phyloP scores from a whole-genome alignment of 2,329 filamentous ascomycete species.

The Ustilaginoidea virens region DNA sequence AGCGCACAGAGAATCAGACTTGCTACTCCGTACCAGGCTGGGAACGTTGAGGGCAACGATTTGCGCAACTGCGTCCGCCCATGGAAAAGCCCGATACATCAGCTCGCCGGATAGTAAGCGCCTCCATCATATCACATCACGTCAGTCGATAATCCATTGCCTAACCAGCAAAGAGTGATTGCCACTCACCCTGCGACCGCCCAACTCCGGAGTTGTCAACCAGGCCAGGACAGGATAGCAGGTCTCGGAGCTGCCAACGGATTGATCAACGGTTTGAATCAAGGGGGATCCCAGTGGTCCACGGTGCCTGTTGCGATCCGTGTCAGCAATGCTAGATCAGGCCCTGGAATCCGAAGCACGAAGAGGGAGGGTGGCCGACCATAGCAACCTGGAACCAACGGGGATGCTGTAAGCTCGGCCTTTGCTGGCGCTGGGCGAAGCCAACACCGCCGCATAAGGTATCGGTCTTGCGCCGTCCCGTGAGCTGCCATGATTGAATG shows the following conservation, averaged over 20 bases:
- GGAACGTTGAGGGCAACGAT: constrained; percentile 25
- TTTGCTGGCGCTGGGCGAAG: constrained; percentile 18
- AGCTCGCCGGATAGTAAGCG: constrained; percentile 21
- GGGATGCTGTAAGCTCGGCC: constrained; percentile 14
- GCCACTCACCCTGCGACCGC: constrained; percentile 26
- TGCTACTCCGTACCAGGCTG: constrained; percentile 19
- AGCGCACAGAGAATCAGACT: constrained; percentile 27
- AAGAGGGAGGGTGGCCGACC: not conserved
- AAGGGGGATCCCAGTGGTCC: constrained; percentile 25
- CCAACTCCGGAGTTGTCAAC: constrained; percentile 34
- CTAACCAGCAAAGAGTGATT: constrained; percentile 14
- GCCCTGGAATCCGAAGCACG: no score
- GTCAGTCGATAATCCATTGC: constrained; percentile 19
- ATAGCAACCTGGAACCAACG: constrained; percentile 15
- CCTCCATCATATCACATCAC: constrained; percentile 19
- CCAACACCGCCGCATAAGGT: constrained; percentile 13
- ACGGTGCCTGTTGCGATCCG: constrained; percentile 20
- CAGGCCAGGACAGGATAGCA: constrained; percentile 27
- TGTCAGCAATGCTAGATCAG: no score
- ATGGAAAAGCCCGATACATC: constrained; percentile 36
- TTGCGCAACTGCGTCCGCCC: constrained; percentile 30
- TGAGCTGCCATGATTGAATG: constrained; percentile 15
- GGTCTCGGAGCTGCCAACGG: constrained; percentile 23
- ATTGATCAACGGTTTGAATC: constrained; percentile 31
- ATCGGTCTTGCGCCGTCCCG: constrained; percentile 13